Evolutionary conservation across 805 yeast species (phyloP), one percentile per base, ranked within the genome.

Genomic region (Candida takata): DNA sequence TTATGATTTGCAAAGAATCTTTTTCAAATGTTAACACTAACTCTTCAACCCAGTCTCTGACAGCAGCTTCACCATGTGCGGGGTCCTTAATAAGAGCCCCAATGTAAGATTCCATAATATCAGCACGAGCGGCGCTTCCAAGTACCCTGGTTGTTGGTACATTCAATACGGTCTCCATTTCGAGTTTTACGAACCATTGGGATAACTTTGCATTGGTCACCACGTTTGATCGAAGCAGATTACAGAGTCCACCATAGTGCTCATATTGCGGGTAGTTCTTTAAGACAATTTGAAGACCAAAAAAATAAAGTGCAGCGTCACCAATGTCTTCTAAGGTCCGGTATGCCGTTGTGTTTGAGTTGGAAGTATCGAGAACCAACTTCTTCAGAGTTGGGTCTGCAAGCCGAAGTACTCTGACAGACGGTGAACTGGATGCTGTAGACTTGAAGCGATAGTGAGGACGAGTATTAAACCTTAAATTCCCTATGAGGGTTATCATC

Each of bases 81-180:
- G 26, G 26, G 17, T 30, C 33, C 17, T 21, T 21, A 18, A 23
- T 13, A 4, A 30, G 17, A n/a, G 33, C 33, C n/a, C 33, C 33
- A 8, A 30, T 12, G 10, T 30, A 30, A 9, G 19, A 21, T 16
- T 30, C 33, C 19, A 30, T 21, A 16, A 30, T 23, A 13, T 30
- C 26, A 13, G 33, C 25, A 4, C 18, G 33, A 15, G 13, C n/a
- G 10, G 26, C 21, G n/a, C 10, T 9, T 10, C 21, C 18, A 11
- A 29, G 15, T 14, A 13, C n/a, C 17, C 13, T 19, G 11, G 7
- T 26, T 12, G 8, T 15, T 9, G 29, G 14, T 8, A 13, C 14
- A 9, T 26, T 10, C 6, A 13, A 17, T 14, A 26, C 7, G 11
- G 10, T 11, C 12, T 14, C 17, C 31, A 29, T 29, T 8, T 20